A percentile compares a stretch with the other conserved stretches of the same genome.
Conservation (phyloP, 495 filamentous ascomycete species). For the Penicillium canescens region DNA sequence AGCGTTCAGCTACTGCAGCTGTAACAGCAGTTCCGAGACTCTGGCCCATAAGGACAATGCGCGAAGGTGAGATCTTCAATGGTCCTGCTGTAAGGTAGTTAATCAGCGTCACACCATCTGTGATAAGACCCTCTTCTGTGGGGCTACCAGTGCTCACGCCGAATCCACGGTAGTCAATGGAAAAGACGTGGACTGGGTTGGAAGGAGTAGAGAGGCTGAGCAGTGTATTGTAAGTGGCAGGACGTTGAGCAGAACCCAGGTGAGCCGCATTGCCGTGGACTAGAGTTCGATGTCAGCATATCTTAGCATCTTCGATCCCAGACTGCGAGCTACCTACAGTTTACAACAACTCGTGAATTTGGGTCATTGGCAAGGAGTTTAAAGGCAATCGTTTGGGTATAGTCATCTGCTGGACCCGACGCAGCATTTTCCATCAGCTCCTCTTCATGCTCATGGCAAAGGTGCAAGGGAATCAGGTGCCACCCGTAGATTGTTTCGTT, state of each 20-base stretch:
- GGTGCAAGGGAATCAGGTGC: slow-evolving; percentile 59
- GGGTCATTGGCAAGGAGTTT: slow-evolving; percentile 56
- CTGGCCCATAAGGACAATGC: slow-evolving; percentile 83
- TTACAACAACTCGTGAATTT: slow-evolving; percentile 56
- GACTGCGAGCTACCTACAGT: slow-evolving; percentile 42
- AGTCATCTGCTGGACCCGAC: slow-evolving; percentile 40
- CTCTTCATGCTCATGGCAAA: slow-evolving; percentile 51
- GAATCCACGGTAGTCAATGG: slow-evolving; percentile 90
- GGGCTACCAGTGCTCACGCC: slow-evolving; percentile 78
- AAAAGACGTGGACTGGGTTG: slow-evolving; percentile 62
- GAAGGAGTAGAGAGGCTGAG: slow-evolving; percentile 46
- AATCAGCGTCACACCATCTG: slow-evolving; percentile 71
- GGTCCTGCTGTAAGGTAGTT: slow-evolving; percentile 54
- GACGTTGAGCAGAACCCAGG: slow-evolving; percentile 45
- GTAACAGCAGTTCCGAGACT: slow-evolving; percentile 87
- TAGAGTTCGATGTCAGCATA: slow-evolving; percentile 8
- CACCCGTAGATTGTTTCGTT: slow-evolving; percentile 60
- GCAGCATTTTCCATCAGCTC: slow-evolving; percentile 44
- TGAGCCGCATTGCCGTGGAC: slow-evolving; percentile 53
- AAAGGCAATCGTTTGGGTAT: slow-evolving; percentile 47
- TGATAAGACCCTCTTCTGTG: slow-evolving; percentile 78
- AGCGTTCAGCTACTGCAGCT: slow-evolving; percentile 68
- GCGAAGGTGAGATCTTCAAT: slow-evolving; percentile 57
- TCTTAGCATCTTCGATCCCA: background rate
- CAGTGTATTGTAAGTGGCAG: slow-evolving; percentile 41